These are phyloP conservation scores for Lignosus rhinocerotis DNA, from an alignment of 1,284 basidiomycete genomes.

Conservation along the genomic window DNA sequence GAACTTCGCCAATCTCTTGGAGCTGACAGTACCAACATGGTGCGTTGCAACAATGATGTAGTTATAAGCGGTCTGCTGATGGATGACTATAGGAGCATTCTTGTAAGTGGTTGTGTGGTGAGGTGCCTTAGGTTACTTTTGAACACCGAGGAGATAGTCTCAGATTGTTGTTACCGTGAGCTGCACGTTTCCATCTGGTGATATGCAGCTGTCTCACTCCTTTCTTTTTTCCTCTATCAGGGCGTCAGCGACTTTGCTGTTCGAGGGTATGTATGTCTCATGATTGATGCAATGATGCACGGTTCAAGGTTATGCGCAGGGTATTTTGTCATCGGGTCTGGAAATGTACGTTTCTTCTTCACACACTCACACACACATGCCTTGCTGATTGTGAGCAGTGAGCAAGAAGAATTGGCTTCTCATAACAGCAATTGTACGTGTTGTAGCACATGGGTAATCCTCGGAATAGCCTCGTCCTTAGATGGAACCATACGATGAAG, in stretches of 20 bases:
- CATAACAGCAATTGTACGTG: constrained; percentile 14
- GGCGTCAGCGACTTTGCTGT: constrained; percentile 23
- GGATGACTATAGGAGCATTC: constrained; percentile 13
- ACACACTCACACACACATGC: neutral
- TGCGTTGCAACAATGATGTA: neutral
- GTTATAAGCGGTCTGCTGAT: neutral
- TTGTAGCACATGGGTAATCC: too few species aligned
- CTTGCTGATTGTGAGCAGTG: constrained; percentile 2
- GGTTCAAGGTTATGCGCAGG: neutral
- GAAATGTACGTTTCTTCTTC: constrained; percentile 12
- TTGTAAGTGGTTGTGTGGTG: constrained; percentile 3
- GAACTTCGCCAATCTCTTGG: constrained; percentile 14
- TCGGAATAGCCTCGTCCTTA: too few species aligned
- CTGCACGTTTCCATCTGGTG: neutral
- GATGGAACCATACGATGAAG: neutral
- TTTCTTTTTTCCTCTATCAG: neutral
- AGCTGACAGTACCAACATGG: constrained; percentile 16
- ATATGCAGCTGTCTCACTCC: neutral
- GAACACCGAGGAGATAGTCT: neutral
- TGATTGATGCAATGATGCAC: neutral
- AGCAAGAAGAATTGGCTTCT: constrained; percentile 18
- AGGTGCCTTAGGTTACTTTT: neutral
- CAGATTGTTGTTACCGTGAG: constrained; percentile 24
- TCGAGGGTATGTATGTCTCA: constrained; percentile 7
- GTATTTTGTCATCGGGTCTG: constrained; percentile 23